Evolutionary conservation across 257 asterid genomes (phyloP), one percentile per base, ranked within the genome.

Genomic region (Lithospermum erythrorhizon): DNA sequence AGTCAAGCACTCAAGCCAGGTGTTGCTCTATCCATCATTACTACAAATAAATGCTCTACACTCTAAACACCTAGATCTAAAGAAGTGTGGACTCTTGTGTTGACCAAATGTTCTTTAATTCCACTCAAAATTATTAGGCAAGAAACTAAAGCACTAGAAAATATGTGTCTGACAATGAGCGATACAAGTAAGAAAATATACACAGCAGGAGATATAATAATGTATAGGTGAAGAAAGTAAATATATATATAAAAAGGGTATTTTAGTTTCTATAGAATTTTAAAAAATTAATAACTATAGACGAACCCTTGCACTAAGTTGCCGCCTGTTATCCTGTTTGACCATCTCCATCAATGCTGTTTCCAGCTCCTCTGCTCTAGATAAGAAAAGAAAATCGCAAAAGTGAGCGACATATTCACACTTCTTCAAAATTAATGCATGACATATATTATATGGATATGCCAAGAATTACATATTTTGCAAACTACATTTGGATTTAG

Each of bases 291-390:
- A 13, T 8, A 41, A 14, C 49, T 41, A 41, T 41, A 11, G 49
- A 41, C 49, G 15, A 14, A 91, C 98, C 87, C 74, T 83, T 59
- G 98, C 96, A 73, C 96, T 83, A 79, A 91, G 75, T 68, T 91
- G 84, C 58, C 95, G 84, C 52, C 98, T 80, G 66, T 91, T 93
- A 75, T 93, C 97, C 80, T 86, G 97, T 72, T 86, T 88, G 68
- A 93, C 97, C 97, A 89, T 86, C 82, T 93, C 98, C 90, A 93
- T 86, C 41, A 93, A 61, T 65, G 98, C 95, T 62, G 96, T 88
- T 76, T 93, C 97, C 57, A 89, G 83, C 76, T 93, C 98, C 80
- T 93, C 96, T 4, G 96, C 96, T 83, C 97, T 93, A 86, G 58
- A 62, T 65, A 67, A 62, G 61, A 30, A 61, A 75, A 65, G 67